A percentile compares a stretch with the other conserved stretches of the same genome.
These are phyloP conservation scores for Beauveria pseudobassiana DNA, from an alignment of 2,329 filamentous ascomycete genomes.

Conservation along the genomic window DNA sequence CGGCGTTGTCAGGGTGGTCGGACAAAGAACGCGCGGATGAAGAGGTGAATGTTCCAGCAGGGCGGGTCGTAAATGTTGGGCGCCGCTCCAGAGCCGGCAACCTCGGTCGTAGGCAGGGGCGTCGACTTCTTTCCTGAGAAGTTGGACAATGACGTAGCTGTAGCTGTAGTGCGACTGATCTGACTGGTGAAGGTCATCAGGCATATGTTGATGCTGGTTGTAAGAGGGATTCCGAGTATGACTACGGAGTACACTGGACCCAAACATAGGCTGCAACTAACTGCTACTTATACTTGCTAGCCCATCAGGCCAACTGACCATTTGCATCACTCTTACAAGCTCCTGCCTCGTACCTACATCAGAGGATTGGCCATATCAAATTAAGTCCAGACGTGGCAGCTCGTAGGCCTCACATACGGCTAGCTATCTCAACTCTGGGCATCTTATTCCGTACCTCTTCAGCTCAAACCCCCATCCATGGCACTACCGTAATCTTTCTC, in stretches of 20 bases:
- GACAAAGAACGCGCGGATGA: conserved; percentile 55
- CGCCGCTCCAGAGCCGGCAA: conserved; percentile 52
- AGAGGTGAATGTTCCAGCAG: conserved; percentile 48
- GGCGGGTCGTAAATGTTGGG: conserved; percentile 57
- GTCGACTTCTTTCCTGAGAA: conserved; percentile 39
- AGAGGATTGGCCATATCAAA: background rate
- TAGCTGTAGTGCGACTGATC: background rate
- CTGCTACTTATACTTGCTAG: background rate
- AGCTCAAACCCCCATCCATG: too few species aligned
- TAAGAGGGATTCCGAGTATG: too few species aligned
- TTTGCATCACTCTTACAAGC: background rate
- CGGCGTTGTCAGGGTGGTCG: conserved; percentile 55
- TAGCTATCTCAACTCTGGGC: background rate
- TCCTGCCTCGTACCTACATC: background rate
- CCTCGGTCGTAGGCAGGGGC: conserved; percentile 37
- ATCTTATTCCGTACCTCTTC: background rate
- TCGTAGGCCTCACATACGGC: background rate
- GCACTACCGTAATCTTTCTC: background rate
- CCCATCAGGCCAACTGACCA: background rate
- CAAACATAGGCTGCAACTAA: background rate
- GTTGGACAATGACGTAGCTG: conserved; percentile 21
- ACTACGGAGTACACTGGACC: background rate
- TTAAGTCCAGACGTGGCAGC: background rate
- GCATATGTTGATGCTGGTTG: background rate
- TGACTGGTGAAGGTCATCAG: too few species aligned